phyloP scores from a whole-genome alignment of 2,329 filamentous ascomycete species.

The Coccinonectria pachysandricola region DNA sequence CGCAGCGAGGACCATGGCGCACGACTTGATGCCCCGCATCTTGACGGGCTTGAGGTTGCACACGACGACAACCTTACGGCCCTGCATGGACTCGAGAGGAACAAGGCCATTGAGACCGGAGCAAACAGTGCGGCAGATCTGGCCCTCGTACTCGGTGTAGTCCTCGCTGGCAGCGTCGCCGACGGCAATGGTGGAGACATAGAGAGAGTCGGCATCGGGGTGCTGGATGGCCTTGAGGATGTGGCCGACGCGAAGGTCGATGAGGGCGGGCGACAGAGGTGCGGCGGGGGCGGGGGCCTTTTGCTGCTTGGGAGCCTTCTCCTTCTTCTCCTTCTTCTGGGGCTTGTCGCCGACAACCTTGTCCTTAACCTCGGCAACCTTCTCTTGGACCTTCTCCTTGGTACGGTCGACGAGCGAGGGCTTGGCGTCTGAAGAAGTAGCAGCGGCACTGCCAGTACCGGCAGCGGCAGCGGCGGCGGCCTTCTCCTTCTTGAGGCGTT shows the following conservation, averaged over 20 bases:
- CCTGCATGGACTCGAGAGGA: constrained; percentile 92
- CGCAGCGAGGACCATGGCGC: constrained; percentile 88
- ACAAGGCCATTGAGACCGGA: constrained; percentile 90
- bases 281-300: constrained; percentile 60
- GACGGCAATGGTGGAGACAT: constrained; percentile 89
- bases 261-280: constrained; percentile 71
- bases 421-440: constrained; percentile 39
- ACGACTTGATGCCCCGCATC: constrained; percentile 78
- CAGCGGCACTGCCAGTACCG: constrained; percentile 44
- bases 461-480: constrained; percentile 52
- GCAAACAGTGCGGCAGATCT: constrained; percentile 89
- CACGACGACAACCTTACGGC: constrained; percentile 86
- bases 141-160: constrained; percentile 82
- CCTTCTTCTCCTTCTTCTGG: constrained; percentile 79
- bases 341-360: constrained; percentile 29
- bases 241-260: constrained; percentile 93
- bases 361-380: constrained; percentile 32
- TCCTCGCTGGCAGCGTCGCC: constrained; percentile 84
- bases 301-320: constrained; percentile 69
- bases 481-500: constrained; percentile 94
- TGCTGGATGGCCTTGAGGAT: constrained; percentile 94
- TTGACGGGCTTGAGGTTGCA: constrained; percentile 99
- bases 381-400: constrained; percentile 48
- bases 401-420: constrained; percentile 47
- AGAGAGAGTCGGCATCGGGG: constrained; percentile 92